These are phyloP conservation scores for Vigna trinervia DNA, from an alignment of 306 rosid species.

Conservation along the genomic window DNA sequence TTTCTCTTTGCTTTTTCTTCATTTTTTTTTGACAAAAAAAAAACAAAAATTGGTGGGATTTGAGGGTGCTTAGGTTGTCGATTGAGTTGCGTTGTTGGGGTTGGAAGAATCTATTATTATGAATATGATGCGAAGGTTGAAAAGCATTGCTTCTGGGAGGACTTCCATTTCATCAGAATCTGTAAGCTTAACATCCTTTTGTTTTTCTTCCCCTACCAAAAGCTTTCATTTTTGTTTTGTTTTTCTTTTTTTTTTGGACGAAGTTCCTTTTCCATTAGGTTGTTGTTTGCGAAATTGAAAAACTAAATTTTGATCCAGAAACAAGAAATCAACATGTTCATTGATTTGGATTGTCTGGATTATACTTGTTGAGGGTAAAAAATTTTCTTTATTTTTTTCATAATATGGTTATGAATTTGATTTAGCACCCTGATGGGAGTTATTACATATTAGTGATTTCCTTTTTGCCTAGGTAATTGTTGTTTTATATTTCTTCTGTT, in stretches of 20 bases:
- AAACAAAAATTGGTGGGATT: not conserved
- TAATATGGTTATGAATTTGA: not conserved
- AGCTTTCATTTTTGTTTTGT: not conserved
- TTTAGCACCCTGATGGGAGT: constrained; percentile 7
- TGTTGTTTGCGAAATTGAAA: not conserved
- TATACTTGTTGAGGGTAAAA: not conserved
- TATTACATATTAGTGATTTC: not conserved
- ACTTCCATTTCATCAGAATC: constrained; percentile 91
- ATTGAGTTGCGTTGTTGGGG: constrained; percentile 43
- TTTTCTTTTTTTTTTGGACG: not conserved
- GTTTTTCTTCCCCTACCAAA: not conserved
- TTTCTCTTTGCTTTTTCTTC: constrained; percentile 47
- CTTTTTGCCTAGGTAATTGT: not conserved
- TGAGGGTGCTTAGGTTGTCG: constrained; percentile 58
- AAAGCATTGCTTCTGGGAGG: constrained; percentile 98
- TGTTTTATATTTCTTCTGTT: not conserved
- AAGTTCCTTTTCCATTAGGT: not conserved
- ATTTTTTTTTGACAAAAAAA: not conserved
- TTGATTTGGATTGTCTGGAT: constrained; percentile 8
- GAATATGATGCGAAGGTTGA: constrained; percentile 90
- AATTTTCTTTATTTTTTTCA: not conserved
- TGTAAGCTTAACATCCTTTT: constrained; percentile 53
- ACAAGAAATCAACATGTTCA: constrained; percentile 4
- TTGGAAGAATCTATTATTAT: constrained; percentile 46
- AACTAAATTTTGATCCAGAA: not conserved